Base-by-base conservation (phyloP, 2,329 filamentous ascomycete genomes). In the Claviceps fusiformis region DNA sequence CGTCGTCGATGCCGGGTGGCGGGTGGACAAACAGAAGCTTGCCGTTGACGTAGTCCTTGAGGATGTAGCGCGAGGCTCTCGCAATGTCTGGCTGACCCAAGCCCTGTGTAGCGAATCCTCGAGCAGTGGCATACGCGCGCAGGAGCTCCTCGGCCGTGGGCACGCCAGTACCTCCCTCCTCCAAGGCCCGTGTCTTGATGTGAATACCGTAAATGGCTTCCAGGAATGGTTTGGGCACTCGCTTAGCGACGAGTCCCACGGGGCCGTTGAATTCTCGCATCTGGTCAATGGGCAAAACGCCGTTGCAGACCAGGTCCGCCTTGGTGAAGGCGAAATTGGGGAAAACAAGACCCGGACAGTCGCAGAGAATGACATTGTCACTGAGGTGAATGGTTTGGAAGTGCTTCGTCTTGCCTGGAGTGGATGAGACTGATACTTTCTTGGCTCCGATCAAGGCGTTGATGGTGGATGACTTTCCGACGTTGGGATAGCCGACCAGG, bases 391-490 rank as follows among this genome's bases (percentile, higher is more conserved):
- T 93, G 1, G 93, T 98, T 71, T 98, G 93, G 75, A 98, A 98
- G 66, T 98, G 93, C 75, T 98, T 98, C 15, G 93, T 98, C 75
- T 98, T 98, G 68, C 93, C 93, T 4, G 93, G 93, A 1, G 93
- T 98, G 15, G 92, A 86, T 17, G 93, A 98, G 44, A 98, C 95
- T 0, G 92, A 97, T 6, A 98, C 93, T 73, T 97, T 98, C 75
- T 97, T 98, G 55, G 93, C 85, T 52, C 95, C 95, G 56, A 97
- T 91, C n/a, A 98, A 80, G 46, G 93, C 92, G 74, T 98, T 98
- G 78, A 98, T 98, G 17, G 93, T 98, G 51, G 91, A 96, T 1
- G 95, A 98, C 74, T 98, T 98, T 73, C 93, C 93, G 59, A 98
- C 93, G 73, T 98, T 98, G 65, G 93, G 93, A 71, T 98, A 98